phyloP scores from a whole-genome alignment of 306 rosid genomes.

The Casuarina equisetifolia region DNA sequence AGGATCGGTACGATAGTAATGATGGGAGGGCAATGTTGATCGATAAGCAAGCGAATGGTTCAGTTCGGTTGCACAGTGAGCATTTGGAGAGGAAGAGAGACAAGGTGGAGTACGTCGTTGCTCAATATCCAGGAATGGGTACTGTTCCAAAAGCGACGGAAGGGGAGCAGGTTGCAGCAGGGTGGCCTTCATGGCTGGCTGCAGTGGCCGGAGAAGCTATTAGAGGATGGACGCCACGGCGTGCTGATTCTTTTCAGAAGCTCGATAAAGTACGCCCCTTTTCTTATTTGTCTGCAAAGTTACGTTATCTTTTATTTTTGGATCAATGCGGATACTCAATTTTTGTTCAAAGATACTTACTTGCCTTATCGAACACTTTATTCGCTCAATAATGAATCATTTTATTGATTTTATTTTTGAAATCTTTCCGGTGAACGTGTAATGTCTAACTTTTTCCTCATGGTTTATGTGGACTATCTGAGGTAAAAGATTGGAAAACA shows the following conservation, averaged over 20 bases:
- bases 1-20: conserved; percentile 60
- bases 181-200: conserved; percentile 96
- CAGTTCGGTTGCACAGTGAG: conserved; percentile 54
- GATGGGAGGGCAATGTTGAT: conserved; percentile 64
- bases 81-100: conserved; percentile 83
- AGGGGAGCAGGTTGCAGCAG: conserved; percentile 97
- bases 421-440: background rate
- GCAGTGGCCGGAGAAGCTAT: conserved; percentile 98
- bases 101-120: conserved; percentile 64
- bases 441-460: background rate
- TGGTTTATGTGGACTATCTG: background rate
- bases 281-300: conserved; percentile 23
- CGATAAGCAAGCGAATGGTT: conserved; percentile 72
- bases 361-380: conserved; percentile 15
- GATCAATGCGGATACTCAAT: conserved; percentile 15
- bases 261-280: conserved; percentile 81
- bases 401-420: background rate
- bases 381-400: background rate
- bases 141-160: conserved; percentile 77
- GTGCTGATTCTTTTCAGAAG: conserved; percentile 96
- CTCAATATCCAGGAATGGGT: conserved; percentile 75
- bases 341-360: background rate
- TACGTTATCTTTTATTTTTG: conserved; percentile 17
- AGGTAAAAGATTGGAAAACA: background rate
- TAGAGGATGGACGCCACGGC: conserved; percentile 91